A percentile compares a stretch with the other conserved stretches of the same genome.
Evolutionary conservation across 257 asterid genomes (phyloP).

Genomic region (Osmanthus fragrans): DNA sequence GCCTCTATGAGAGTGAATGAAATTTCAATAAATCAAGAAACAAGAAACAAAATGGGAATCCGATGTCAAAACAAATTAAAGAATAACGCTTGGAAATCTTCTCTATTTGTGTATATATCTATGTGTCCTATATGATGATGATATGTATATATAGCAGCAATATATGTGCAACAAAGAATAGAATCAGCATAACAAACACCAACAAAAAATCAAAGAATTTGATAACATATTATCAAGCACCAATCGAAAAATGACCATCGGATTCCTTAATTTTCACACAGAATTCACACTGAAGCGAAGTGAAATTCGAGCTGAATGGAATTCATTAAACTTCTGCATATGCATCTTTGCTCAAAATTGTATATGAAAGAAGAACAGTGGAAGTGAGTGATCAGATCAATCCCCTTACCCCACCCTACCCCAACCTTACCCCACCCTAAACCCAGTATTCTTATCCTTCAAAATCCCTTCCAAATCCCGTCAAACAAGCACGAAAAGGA

Average conservation of each 20-base stretch:
- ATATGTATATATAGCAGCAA: slow-evolving; percentile 21
- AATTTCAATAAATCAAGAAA: slow-evolving; percentile 40
- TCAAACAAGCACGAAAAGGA: slow-evolving; percentile 34
- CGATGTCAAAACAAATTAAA: slow-evolving; percentile 71
- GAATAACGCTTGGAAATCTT: slow-evolving; percentile 3
- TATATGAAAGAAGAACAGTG: slow-evolving; percentile 42
- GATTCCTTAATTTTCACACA: slow-evolving; percentile 71
- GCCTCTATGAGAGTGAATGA: slow-evolving; percentile 55
- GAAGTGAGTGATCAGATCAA: slow-evolving; percentile 23
- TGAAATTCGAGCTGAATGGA: slow-evolving; percentile 32
- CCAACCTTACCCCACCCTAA: slow-evolving; percentile 5
- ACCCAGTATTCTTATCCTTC: slow-evolving; percentile 17
- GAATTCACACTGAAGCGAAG: slow-evolving; percentile 40
- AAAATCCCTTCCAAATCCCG: slow-evolving; percentile 13
- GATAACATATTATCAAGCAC: slow-evolving; percentile 24
- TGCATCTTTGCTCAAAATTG: slow-evolving; percentile 42
- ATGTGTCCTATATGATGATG: slow-evolving; percentile 64
- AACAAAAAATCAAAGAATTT: slow-evolving; percentile 74
- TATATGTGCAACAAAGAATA: slow-evolving; percentile 76
- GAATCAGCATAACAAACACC: slow-evolving; percentile 33
- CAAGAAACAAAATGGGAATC: slow-evolving; percentile 63
- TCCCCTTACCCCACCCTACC: background rate
- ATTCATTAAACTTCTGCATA: slow-evolving; percentile 28
- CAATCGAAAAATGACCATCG: slow-evolving; percentile 74
- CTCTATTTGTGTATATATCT: slow-evolving; percentile 16